phyloP scores from a whole-genome alignment of 768 basidiomycete species.

The Saitozyma podzolica region DNA sequence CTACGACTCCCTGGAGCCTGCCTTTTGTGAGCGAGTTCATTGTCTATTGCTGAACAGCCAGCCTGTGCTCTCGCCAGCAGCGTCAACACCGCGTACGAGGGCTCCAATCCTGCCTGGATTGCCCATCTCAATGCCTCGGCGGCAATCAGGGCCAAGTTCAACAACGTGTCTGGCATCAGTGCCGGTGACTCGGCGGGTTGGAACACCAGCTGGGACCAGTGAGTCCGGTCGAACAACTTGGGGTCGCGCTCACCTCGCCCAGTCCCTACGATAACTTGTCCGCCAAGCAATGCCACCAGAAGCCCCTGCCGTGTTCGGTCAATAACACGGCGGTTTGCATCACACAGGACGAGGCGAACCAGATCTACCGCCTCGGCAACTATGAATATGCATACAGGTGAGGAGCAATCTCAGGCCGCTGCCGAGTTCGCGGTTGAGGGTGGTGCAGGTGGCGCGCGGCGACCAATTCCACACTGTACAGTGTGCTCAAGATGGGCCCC shows the following conservation, averaged over 20 bases:
- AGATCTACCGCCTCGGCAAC: constrained; percentile 34
- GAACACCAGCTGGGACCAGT: constrained; percentile 39
- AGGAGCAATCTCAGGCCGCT: too few species aligned
- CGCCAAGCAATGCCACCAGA: constrained; percentile 38
- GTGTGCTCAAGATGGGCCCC: constrained; percentile 28
- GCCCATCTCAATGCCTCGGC: constrained; percentile 21
- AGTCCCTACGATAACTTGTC: constrained; percentile 39
- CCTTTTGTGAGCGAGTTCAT: constrained; percentile 14
- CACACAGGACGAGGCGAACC: constrained; percentile 26
- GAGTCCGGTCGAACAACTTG: constrained; percentile 1
- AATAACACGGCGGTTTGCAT: constrained; percentile 29
- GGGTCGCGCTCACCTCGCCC: neutral
- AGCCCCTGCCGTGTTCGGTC: constrained; percentile 33
- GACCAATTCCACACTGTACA: constrained; percentile 26
- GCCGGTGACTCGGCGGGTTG: constrained; percentile 34
- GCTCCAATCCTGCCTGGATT: constrained; percentile 17
- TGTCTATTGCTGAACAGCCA: neutral
- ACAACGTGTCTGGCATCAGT: constrained; percentile 33
- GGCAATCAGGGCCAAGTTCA: constrained; percentile 21
- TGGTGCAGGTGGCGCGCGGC: constrained; percentile 17
- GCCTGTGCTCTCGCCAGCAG: constrained; percentile 21
- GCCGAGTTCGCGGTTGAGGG: too few species aligned
- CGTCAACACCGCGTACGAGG: constrained; percentile 10
- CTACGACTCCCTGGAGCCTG: constrained; percentile 37
- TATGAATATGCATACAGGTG: constrained; percentile 30